Evolutionary conservation across 345 rosid genomes (phyloP).

Genomic region (Pistacia vera): DNA sequence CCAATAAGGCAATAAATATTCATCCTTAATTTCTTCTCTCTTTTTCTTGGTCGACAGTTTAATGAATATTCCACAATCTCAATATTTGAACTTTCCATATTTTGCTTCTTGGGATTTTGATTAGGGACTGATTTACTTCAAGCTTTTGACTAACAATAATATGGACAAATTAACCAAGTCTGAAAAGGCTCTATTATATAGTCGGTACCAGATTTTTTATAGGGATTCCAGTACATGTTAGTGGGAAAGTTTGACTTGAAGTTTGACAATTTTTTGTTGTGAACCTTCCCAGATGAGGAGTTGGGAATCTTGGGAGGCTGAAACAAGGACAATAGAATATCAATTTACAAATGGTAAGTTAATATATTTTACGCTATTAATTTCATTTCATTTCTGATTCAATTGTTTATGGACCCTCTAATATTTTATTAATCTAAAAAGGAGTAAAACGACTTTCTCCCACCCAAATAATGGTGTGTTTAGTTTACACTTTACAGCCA

Average conservation of each 20-base stretch:
- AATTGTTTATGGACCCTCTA: neutral
- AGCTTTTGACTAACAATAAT: neutral
- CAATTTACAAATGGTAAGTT: constrained; percentile 49
- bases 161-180: neutral
- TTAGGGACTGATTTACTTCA: neutral
- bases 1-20: no score
- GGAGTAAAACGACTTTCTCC: no score
- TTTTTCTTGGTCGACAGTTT: neutral
- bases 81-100: neutral
- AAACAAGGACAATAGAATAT: constrained; percentile 57
- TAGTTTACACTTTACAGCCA: no score
- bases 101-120: neutral
- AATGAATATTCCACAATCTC: neutral
- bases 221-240: neutral
- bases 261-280: constrained; percentile 11
- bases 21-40: neutral
- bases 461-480: no score
- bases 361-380: neutral
- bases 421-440: no score
- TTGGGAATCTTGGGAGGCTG: constrained; percentile 70
- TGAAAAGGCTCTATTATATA: neutral
- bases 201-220: no score
- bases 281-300: constrained; percentile 45
- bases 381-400: neutral
- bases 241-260: constrained; percentile 18